Evolutionary conservation across 768 basidiomycete genomes (phyloP).

Genomic region (Auriscalpium vulgare): DNA sequence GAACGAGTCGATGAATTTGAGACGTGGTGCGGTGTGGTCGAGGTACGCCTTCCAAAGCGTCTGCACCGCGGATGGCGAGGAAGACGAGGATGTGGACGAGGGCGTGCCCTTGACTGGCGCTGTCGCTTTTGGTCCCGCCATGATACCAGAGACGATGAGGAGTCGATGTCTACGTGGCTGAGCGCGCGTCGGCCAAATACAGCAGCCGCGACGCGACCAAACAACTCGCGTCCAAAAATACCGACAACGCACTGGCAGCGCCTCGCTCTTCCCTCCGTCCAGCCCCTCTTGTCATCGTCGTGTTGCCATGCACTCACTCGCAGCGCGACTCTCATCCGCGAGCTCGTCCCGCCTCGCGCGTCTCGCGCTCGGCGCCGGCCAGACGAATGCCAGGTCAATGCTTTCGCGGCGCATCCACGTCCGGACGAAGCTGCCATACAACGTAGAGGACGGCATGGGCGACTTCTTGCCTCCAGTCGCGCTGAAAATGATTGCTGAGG

Average conservation of each 20-base stretch:
- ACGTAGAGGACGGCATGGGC: slow-evolving; percentile 63
- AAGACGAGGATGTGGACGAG: slow-evolving; percentile 5
- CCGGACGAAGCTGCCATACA: slow-evolving; percentile 52
- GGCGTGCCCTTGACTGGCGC: slow-evolving; percentile 14
- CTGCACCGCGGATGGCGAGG: slow-evolving; percentile 29
- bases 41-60: slow-evolving; percentile 73
- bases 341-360: neutral
- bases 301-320: slow-evolving; percentile 12
- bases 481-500: slow-evolving; percentile 62
- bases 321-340: slow-evolving; percentile 5
- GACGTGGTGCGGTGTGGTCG: slow-evolving; percentile 67
- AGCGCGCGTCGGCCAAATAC: neutral
- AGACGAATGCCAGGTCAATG: slow-evolving; percentile 8
- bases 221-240: slow-evolving; percentile 2
- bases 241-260: neutral
- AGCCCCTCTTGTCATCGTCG: neutral
- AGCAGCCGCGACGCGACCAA: slow-evolving; percentile 3
- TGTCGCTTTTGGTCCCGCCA: slow-evolving; percentile 31
- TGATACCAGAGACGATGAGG: slow-evolving; percentile 13
- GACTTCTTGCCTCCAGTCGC: slow-evolving; percentile 72
- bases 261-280: neutral
- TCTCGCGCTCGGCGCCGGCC: neutral
- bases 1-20: slow-evolving; percentile 93
- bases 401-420: slow-evolving; percentile 37
- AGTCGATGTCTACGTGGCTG: neutral